Evolutionary conservation across 2,329 filamentous ascomycete species (phyloP).

Genomic region (Paecilomyces sp.): DNA sequence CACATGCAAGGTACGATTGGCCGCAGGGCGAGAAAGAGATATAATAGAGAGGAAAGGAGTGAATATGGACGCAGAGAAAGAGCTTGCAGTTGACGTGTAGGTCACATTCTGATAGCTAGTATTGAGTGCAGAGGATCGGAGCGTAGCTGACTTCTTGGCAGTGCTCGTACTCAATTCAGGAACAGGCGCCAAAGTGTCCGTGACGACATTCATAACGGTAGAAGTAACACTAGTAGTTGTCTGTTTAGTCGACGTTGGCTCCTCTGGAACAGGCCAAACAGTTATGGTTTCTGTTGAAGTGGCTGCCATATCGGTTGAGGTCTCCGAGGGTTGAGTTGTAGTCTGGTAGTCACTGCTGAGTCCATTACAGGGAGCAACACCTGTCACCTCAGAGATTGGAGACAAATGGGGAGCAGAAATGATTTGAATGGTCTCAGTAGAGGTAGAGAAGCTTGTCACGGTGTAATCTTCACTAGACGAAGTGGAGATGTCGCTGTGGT

Average conservation of each 20-base stretch:
- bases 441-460: neutral
- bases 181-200: neutral
- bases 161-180: neutral
- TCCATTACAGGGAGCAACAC: neutral
- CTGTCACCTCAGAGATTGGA: neutral
- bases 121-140: neutral
- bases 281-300: neutral
- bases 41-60: neutral
- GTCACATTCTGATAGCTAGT: neutral
- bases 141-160: neutral
- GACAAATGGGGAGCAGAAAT: neutral
- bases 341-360: neutral
- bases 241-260: neutral
- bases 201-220: neutral
- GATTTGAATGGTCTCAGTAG: neutral
- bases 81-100: neutral
- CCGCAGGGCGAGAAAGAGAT: neutral
- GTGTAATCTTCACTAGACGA: neutral
- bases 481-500: neutral
- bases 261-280: neutral
- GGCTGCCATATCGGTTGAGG: neutral
- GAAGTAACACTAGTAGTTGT: neutral
- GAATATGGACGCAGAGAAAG: neutral
- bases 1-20: neutral
- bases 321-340: neutral